These are phyloP conservation scores for Peribolospora baueri DNA, from an alignment of 768 basidiomycete genomes.

Conservation along the genomic window DNA sequence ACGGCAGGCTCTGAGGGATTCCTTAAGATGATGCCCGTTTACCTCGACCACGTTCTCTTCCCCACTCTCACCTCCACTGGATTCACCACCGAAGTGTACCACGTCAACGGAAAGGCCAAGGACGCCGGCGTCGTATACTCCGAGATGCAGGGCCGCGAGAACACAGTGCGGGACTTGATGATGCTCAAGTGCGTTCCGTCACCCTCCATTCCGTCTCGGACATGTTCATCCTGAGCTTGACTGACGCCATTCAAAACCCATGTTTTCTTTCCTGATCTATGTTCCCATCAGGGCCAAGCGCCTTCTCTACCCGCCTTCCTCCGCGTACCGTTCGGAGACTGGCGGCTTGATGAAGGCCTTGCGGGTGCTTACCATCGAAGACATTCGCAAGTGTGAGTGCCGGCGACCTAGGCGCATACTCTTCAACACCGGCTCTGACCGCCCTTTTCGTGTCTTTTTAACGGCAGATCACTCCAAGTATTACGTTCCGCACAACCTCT, in stretches of 20 bases:
- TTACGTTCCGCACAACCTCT: conserved; percentile 83
- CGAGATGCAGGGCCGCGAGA: conserved; percentile 81
- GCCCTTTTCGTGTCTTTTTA: conserved; percentile 17
- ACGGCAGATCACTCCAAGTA: conserved; percentile 64
- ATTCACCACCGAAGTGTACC: conserved; percentile 38
- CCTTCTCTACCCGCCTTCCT: conserved; percentile 50
- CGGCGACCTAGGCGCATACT: conserved; percentile 5
- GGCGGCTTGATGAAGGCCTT: conserved; percentile 86
- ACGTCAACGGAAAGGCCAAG: conserved; percentile 55
- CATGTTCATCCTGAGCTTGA: not conserved
- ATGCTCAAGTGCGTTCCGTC: conserved; percentile 37
- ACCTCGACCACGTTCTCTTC: conserved; percentile 82
- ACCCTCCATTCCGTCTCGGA: not conserved
- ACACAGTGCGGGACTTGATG: conserved; percentile 77
- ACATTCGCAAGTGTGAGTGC: conserved; percentile 31
- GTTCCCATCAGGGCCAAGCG: conserved; percentile 38
- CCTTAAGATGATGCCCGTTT: conserved; percentile 30
- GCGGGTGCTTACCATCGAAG: conserved; percentile 56
- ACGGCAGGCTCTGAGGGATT: conserved; percentile 81
- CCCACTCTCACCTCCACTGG: conserved; percentile 61
- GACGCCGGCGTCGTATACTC: conserved; percentile 65
- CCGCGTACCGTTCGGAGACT: conserved; percentile 86
- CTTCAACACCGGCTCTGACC: no score
- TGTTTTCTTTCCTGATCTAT: conserved; percentile 1
- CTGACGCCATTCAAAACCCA: not conserved